Conservation (phyloP, 106 monocot genomes). For the Allium fistulosum region DNA sequence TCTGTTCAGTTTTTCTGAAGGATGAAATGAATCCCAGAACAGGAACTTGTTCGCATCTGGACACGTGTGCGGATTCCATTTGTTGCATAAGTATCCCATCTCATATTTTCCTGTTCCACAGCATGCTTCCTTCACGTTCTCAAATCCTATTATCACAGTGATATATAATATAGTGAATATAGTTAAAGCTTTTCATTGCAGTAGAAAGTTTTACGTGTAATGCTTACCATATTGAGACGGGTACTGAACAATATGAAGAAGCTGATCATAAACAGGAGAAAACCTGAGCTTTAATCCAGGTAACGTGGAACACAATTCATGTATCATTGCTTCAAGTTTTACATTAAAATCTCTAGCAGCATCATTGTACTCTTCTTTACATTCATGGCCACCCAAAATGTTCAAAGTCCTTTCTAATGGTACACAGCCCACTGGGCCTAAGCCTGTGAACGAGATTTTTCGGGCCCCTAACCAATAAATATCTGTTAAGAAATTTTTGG, state of each 20-base stretch:
- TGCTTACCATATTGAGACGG: constrained; percentile 37
- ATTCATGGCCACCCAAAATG: constrained; percentile 9
- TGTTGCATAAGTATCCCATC: constrained; percentile 39
- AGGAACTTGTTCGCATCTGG: constrained; percentile 41
- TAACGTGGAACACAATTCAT: constrained; percentile 2
- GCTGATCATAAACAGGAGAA: constrained; percentile 17
- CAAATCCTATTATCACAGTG: constrained; percentile 24
- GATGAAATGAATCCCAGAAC: constrained; percentile 67
- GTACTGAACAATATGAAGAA: constrained; percentile 20
- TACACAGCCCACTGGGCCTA: constrained; percentile 66
- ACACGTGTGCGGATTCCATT: constrained; percentile 27
- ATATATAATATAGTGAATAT: neutral
- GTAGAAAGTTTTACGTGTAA: neutral
- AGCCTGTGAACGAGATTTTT: constrained; percentile 47
- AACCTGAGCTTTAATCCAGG: constrained; percentile 31
- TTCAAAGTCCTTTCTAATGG: constrained; percentile 68
- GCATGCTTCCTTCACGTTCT: constrained; percentile 37
- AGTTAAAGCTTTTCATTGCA: neutral
- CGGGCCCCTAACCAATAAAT: constrained; percentile 61
- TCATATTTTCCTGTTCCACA: constrained; percentile 45
- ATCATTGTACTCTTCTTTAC: constrained; percentile 54
- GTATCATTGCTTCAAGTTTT: constrained; percentile 28
- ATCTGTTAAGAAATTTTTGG: constrained; percentile 37
- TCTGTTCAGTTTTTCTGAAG: constrained; percentile 36
- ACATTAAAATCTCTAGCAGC: constrained; percentile 44